A percentile compares a stretch with the other conserved stretches of the same genome.
Evolutionary conservation across 305 asterid species (phyloP).

Genomic region (Fraxinus sp.): DNA sequence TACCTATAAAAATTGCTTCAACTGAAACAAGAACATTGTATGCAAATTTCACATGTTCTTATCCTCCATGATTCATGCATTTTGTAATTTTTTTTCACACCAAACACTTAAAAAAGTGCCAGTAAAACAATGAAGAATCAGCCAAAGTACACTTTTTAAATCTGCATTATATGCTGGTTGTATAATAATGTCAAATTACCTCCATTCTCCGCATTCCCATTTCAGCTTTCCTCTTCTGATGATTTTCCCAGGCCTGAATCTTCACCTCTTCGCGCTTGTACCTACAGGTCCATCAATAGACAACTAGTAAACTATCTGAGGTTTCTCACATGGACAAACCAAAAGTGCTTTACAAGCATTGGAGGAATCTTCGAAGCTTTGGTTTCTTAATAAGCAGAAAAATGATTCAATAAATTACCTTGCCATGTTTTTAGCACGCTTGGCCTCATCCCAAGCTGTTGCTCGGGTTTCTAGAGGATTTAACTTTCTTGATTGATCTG

Average conservation of each 20-base stretch:
- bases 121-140: neutral
- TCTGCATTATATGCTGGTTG: neutral
- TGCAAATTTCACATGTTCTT: neutral
- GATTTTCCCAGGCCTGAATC: slow-evolving; percentile 93
- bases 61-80: neutral
- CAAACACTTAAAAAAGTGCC: neutral
- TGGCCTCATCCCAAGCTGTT: slow-evolving; percentile 94
- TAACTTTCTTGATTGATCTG: slow-evolving; percentile 37
- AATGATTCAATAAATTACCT: slow-evolving; percentile 41
- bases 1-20: neutral
- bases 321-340: neutral
- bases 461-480: slow-evolving; percentile 78
- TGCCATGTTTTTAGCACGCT: slow-evolving; percentile 83
- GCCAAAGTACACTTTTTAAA: neutral
- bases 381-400: neutral
- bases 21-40: neutral
- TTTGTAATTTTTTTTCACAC: neutral
- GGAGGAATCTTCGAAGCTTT: neutral
- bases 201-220: slow-evolving; percentile 71
- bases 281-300: slow-evolving; percentile 31
- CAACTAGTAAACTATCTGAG: neutral
- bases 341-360: neutral
- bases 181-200: slow-evolving; percentile 37
- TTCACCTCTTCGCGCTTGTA: slow-evolving; percentile 79
- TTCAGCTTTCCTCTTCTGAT: slow-evolving; percentile 73